These are phyloP conservation scores for Rhododendron molle DNA, from an alignment of 148 eudicot genomes.

Conservation along the genomic window DNA sequence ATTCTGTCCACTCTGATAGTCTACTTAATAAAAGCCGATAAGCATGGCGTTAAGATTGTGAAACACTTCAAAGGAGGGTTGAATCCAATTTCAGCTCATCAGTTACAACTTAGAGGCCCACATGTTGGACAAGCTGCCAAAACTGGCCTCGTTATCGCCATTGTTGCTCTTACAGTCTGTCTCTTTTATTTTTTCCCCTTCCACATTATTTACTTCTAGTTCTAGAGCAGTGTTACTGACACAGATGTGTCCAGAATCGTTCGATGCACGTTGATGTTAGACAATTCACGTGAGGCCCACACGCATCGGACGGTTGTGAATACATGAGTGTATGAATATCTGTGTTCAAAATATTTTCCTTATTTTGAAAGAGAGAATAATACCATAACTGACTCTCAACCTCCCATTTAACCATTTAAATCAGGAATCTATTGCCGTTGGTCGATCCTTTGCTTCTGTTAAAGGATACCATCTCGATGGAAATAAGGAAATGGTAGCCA, in stretches of 20 bases:
- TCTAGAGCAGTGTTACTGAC: no score
- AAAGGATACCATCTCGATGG: constrained; percentile 46
- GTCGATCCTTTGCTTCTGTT: constrained; percentile 43
- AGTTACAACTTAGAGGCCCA: constrained; percentile 32
- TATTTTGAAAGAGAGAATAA: neutral
- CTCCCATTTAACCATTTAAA: neutral
- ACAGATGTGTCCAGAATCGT: no score
- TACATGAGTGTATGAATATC: no score
- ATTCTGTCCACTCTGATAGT: constrained; percentile 40
- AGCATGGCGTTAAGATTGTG: constrained; percentile 41
- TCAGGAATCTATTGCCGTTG: constrained; percentile 55
- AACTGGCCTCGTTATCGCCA: constrained; percentile 34
- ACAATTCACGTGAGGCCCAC: no score
- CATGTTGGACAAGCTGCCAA: constrained; percentile 32
- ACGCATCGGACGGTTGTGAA: no score
- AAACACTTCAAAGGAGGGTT: constrained; percentile 45
- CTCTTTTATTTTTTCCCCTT: neutral
- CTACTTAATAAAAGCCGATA: constrained; percentile 41
- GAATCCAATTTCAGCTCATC: constrained; percentile 39
- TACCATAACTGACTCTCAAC: neutral
- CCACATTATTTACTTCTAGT: neutral
- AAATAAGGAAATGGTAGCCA: constrained; percentile 50
- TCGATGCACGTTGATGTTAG: no score
- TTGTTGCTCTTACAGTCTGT: constrained; percentile 41
- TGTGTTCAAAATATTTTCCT: no score